phyloP scores from a whole-genome alignment of 805 yeast species.

The Zygosaccharomyces bailii region DNA sequence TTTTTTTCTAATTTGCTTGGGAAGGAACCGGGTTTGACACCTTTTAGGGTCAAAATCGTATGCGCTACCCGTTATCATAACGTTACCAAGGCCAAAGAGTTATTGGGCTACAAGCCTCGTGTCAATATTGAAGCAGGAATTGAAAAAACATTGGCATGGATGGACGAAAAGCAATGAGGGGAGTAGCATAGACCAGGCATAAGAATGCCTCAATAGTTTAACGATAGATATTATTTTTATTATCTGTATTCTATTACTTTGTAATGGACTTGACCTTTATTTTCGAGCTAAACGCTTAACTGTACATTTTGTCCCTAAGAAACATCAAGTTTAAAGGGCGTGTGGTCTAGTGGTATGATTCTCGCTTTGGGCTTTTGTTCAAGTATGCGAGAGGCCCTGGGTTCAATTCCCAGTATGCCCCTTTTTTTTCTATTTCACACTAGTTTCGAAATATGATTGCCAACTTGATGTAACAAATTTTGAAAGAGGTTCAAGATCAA shows the following conservation, averaged over 20 bases:
- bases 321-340: conserved; percentile 27
- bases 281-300: too few relatives aligned
- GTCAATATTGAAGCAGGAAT: conserved; percentile 80
- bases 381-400: conserved; percentile 52
- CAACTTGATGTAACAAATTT: too few relatives aligned
- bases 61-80: conserved; percentile 94
- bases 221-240: background rate
- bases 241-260: background rate
- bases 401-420: conserved; percentile 49
- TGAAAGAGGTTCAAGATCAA: too few relatives aligned
- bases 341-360: conserved; percentile 42
- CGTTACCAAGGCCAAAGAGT: conserved; percentile 75
- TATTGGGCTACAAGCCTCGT: conserved; percentile 76
- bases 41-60: conserved; percentile 87
- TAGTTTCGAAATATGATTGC: too few relatives aligned
- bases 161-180: conserved; percentile 54
- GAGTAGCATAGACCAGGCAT: background rate
- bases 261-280: too few relatives aligned
- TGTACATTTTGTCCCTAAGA: too few relatives aligned
- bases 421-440: conserved; percentile 10
- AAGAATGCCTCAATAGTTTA: too few relatives aligned
- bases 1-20: conserved; percentile 65
- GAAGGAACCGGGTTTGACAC: conserved; percentile 90
- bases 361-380: conserved; percentile 36
- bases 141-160: conserved; percentile 75